Percentiles rank a stretch among this genome's conserved stretches.
These are phyloP conservation scores for Boletus barrowsii DNA, from an alignment of 768 basidiomycete species.

Conservation along the genomic window DNA sequence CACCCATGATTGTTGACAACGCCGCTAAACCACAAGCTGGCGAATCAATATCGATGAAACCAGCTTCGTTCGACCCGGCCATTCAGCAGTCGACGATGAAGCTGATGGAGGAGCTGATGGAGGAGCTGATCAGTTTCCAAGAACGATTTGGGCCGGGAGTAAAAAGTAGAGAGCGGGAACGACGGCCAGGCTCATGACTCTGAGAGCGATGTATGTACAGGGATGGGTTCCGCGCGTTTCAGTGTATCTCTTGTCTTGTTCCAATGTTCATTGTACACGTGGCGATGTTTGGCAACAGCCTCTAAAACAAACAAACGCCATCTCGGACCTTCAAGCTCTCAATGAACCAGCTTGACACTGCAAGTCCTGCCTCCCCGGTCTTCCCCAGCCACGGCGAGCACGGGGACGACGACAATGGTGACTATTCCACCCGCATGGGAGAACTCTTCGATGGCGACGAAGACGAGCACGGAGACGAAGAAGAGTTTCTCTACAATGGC, in stretches of 20 bases:
- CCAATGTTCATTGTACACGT: constrained; percentile 7
- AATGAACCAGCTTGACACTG: constrained; percentile 10
- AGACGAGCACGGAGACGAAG: constrained; percentile 48
- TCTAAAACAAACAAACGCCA: constrained; percentile 23
- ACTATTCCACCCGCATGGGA: constrained; percentile 26
- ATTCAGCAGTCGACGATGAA: constrained; percentile 54
- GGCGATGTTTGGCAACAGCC: constrained; percentile 29
- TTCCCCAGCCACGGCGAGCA: constrained; percentile 22
- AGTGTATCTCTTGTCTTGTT: background rate
- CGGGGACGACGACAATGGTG: constrained; percentile 19
- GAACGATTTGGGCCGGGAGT: constrained; percentile 73
- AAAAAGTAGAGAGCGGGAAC: constrained; percentile 52
- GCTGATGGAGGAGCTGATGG: constrained; percentile 89
- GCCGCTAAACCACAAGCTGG: constrained; percentile 13
- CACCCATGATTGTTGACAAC: constrained; percentile 36
- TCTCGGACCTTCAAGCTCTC: background rate
- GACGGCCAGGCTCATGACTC: constrained; percentile 38
- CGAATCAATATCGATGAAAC: constrained; percentile 10
- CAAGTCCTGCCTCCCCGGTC: constrained; percentile 8
- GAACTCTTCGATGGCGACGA: constrained; percentile 39
- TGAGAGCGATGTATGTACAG: constrained; percentile 2
- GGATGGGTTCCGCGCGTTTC: constrained; percentile 11
- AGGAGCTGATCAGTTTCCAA: constrained; percentile 85
- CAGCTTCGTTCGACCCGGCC: constrained; percentile 3
- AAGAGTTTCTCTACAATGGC: constrained; percentile 71